Conservation (phyloP, 352 stramenopile genomes). For the Sclerospora graminicola region DNA sequence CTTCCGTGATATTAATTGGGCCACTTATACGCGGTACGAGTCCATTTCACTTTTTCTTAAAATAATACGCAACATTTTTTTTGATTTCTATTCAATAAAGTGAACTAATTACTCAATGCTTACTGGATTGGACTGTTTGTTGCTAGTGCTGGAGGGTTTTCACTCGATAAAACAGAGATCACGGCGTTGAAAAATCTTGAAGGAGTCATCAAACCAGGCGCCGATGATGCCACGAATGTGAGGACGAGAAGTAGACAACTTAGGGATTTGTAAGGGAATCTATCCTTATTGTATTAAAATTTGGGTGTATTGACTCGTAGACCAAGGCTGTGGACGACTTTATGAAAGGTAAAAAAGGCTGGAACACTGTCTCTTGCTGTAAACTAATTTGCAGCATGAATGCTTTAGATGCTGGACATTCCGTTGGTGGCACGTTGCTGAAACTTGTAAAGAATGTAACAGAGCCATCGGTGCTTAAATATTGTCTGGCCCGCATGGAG, state of each 20-base stretch:
- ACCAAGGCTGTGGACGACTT: constrained; percentile 66
- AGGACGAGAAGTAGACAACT: constrained; percentile 1
- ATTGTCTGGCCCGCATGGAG: constrained; percentile 80
- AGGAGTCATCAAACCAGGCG: constrained; percentile 53
- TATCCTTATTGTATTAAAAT: background rate
- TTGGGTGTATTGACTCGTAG: constrained; percentile 19
- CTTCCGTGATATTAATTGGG: constrained; percentile 87
- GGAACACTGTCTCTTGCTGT: background rate
- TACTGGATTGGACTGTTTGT: constrained; percentile 1
- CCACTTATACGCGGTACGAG: constrained; percentile 72
- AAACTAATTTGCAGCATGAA: background rate
- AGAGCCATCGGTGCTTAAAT: constrained; percentile 79
- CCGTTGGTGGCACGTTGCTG: constrained; percentile 52
- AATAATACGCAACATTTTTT: too few relatives aligned
- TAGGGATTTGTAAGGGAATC: too few relatives aligned
- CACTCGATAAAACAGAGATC: constrained; percentile 81
- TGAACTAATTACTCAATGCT: background rate
- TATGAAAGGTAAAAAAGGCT: constrained; percentile 25
- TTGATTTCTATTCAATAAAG: too few relatives aligned
- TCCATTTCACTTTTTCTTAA: background rate
- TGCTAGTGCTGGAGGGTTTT: constrained; percentile 58
- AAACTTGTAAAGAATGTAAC: constrained; percentile 86
- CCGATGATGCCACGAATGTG: constrained; percentile 42
- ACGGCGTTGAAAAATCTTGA: constrained; percentile 77
- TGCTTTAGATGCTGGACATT: constrained; percentile 44